Percentiles rank a stretch among this genome's conserved stretches.
Conservation (phyloP, 2,329 filamentous ascomycete genomes). For the Cladosporium phlei region DNA sequence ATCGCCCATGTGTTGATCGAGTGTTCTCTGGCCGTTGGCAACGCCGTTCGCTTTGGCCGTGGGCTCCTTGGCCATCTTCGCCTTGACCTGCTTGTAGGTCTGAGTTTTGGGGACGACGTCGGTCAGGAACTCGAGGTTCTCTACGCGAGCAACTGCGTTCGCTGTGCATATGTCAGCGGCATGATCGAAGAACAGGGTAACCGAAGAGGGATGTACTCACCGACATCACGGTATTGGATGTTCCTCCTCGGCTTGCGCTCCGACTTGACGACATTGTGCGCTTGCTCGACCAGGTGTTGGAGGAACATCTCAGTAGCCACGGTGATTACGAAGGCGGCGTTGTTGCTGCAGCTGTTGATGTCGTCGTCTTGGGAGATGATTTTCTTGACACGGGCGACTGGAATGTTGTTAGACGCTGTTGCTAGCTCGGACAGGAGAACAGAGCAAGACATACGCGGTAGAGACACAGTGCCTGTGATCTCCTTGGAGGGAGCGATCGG, state of each 20-base stretch:
- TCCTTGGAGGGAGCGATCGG: constrained; percentile 76
- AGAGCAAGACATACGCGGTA: constrained; percentile 63
- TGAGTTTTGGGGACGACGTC: constrained; percentile 86
- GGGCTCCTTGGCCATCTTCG: constrained; percentile 36
- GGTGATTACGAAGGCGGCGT: constrained; percentile 89
- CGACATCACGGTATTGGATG: constrained; percentile 92
- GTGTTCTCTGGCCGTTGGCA: constrained; percentile 16
- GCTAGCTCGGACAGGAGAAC: not conserved
- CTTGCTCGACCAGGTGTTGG: constrained; percentile 80
- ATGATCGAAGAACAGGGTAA: not conserved
- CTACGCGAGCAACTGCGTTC: constrained; percentile 77
- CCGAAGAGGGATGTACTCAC: constrained; percentile 44
- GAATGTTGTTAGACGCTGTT: not conserved
- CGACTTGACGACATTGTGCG: constrained; percentile 80
- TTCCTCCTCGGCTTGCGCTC: constrained; percentile 90
- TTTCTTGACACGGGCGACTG: constrained; percentile 87
- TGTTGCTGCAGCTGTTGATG: constrained; percentile 80
- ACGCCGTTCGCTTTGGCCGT: constrained; percentile 11
- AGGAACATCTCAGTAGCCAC: constrained; percentile 95
- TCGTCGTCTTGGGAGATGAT: constrained; percentile 87
- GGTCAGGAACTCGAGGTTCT: constrained; percentile 90
- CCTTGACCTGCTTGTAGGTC: constrained; percentile 74
- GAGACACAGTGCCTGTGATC: constrained; percentile 75
- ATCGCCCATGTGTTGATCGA: constrained; percentile 17
- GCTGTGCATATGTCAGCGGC: constrained; percentile 46